phyloP scores from a whole-genome alignment of 495 filamentous ascomycete genomes.

The Hypomontagnella monticulosa region DNA sequence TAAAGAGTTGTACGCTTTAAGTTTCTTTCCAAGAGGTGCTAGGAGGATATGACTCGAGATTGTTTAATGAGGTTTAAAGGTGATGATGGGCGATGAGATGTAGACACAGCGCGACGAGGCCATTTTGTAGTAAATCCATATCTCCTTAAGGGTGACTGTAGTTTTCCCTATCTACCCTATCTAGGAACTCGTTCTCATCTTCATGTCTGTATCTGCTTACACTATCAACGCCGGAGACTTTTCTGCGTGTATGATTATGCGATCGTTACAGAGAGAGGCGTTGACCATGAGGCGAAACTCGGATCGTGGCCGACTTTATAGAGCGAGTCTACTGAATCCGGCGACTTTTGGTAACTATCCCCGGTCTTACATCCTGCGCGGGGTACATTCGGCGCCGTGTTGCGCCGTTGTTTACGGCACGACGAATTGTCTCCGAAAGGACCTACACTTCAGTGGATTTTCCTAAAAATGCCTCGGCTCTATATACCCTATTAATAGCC shows the following conservation, averaged over 20 bases:
- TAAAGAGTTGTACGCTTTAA: neutral
- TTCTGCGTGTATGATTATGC: neutral
- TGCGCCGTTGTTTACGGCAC: constrained; percentile 3
- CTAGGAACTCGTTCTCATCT: too few species aligned
- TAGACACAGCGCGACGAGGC: neutral
- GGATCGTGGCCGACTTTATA: too few species aligned
- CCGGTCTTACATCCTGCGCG: neutral
- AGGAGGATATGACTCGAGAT: too few species aligned
- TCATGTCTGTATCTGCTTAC: neutral
- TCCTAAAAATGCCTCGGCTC: neutral
- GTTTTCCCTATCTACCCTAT: too few species aligned
- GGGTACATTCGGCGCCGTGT: constrained; percentile 18
- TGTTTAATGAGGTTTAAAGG: too few species aligned
- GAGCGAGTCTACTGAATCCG: neutral
- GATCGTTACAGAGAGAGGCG: neutral
- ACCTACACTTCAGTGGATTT: too few species aligned
- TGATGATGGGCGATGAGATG: neutral
- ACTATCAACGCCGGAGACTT: constrained; percentile 8
- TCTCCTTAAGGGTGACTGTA: neutral
- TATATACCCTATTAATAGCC: neutral
- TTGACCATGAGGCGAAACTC: too few species aligned
- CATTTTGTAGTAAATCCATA: neutral
- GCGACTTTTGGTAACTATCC: constrained; percentile 8
- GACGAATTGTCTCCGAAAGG: constrained; percentile 22
- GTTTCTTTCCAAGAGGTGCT: neutral